Evolutionary conservation across 1,284 basidiomycete genomes (phyloP), one percentile per base, ranked within the genome.

Genomic region (Pterulicium gracile): DNA sequence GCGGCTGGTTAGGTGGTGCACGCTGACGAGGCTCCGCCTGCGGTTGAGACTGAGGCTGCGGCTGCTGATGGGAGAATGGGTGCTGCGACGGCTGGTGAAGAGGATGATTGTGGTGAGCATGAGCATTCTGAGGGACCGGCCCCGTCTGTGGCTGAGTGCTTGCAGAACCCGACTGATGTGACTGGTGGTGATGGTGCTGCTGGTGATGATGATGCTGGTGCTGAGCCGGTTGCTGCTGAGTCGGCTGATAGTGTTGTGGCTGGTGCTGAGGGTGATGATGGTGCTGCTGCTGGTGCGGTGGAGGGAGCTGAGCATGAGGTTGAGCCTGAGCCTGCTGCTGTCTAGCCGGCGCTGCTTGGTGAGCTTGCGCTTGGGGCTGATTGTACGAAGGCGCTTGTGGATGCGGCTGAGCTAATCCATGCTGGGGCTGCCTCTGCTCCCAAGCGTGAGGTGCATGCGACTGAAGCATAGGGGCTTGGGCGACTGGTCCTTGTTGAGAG

Each of bases 241-340:
- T 17, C 21, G 60, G 59, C 24, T 61, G 58, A 24, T 56, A 58
- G 4, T 24, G 53, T 24, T 23, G 50, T 14, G 50, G 55, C 41
- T 53, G 27, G 10, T 7, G 27, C 27, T 32, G 58, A 40, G 44
- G 45, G 23, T 44, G 51, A 22, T 22, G 44, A 34, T 23, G 50
- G 5, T 43, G 47, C 20, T 24, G 48, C 43, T 47, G 50, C 22
- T 19, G 50, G 17, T 55, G 52, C 32, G 52, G 54, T 18, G 42
- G 51, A 13, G 49, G 51, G 13, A 23, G 47, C 15, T 54, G 61
- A 4, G 55, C 52, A 42, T 62, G 61, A 48, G 53, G 61, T 18
- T 56, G 27, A 7, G 27, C 27, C 7, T 32, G 27, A 7, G 27
- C n/a, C 7, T 7, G 27, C 7, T 7, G 27, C 27, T n/a, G 27